These are phyloP conservation scores for Spencermartinsiella ligniputridi DNA, from an alignment of 1,139 yeast genomes.

Conservation along the genomic window DNA sequence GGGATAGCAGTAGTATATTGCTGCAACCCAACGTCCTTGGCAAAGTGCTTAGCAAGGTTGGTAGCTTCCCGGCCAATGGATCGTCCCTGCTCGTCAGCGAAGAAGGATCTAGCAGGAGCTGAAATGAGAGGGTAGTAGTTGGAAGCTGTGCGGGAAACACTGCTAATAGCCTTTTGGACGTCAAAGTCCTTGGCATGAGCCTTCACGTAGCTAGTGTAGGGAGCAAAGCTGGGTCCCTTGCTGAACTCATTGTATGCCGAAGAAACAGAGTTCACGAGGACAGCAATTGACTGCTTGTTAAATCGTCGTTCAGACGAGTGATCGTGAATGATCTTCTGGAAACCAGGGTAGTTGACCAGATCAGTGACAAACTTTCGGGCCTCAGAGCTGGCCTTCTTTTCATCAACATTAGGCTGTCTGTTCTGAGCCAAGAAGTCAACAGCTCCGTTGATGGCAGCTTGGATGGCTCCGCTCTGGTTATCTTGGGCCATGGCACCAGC, in stretches of 20 bases:
- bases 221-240: conserved; percentile 22
- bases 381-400: conserved; percentile 24
- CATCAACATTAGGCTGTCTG: conserved; percentile 16
- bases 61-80: conserved; percentile 19
- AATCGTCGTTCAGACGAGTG: not conserved
- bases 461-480: conserved; percentile 5
- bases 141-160: conserved; percentile 8
- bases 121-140: conserved; percentile 13
- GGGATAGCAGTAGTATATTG: conserved; percentile 12
- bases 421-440: conserved; percentile 14
- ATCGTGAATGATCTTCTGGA: conserved; percentile 17
- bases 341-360: conserved; percentile 19
- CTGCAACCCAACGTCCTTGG: conserved; percentile 19
- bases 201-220: conserved; percentile 22
- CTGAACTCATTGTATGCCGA: conserved; percentile 21
- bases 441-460: conserved; percentile 11
- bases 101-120: conserved; percentile 14
- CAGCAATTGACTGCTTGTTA: not conserved
- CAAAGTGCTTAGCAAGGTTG: conserved; percentile 20
- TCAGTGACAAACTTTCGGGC: conserved; percentile 21
- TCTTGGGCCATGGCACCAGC: conserved; percentile 4
- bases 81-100: conserved; percentile 21
- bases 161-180: conserved; percentile 12
- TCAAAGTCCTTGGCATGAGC: conserved; percentile 23
- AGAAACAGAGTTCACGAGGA: conserved; percentile 6